Conservation (phyloP, 129 eudicot species). For the Ambrosia trifida region DNA sequence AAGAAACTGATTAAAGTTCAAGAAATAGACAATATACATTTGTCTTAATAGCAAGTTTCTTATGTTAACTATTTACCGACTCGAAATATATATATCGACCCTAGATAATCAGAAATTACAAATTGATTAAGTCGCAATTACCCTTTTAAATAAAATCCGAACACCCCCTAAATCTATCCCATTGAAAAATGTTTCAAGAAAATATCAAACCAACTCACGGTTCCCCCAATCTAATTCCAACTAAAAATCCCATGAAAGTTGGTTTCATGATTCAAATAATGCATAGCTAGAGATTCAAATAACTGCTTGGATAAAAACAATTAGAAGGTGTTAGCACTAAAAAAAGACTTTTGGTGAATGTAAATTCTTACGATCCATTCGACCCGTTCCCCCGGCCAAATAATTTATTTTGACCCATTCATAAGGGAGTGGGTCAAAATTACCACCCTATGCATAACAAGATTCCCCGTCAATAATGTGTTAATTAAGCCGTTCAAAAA, state of each 20-base stretch:
- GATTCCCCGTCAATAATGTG: background rate
- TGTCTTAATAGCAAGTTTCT: background rate
- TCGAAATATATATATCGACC: background rate
- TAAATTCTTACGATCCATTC: background rate
- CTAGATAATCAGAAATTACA: background rate
- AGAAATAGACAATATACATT: too few relatives aligned
- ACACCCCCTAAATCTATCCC: background rate
- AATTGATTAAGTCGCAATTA: background rate
- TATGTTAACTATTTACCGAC: background rate
- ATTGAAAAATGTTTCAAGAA: background rate
- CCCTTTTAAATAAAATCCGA: too few relatives aligned
- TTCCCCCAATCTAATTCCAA: background rate
- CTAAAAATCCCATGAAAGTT: background rate
- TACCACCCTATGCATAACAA: background rate
- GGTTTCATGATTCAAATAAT: background rate
- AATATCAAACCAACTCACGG: background rate
- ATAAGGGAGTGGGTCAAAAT: background rate
- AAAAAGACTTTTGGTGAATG: background rate
- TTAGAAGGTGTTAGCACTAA: background rate
- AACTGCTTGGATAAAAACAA: too few relatives aligned
- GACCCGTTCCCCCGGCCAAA: background rate
- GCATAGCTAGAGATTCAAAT: too few relatives aligned
- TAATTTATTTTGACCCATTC: background rate
- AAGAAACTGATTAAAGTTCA: background rate
- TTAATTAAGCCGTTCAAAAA: background rate